phyloP scores from a whole-genome alignment of 2,329 filamentous ascomycete genomes.

The Curvularia eragrostidis region DNA sequence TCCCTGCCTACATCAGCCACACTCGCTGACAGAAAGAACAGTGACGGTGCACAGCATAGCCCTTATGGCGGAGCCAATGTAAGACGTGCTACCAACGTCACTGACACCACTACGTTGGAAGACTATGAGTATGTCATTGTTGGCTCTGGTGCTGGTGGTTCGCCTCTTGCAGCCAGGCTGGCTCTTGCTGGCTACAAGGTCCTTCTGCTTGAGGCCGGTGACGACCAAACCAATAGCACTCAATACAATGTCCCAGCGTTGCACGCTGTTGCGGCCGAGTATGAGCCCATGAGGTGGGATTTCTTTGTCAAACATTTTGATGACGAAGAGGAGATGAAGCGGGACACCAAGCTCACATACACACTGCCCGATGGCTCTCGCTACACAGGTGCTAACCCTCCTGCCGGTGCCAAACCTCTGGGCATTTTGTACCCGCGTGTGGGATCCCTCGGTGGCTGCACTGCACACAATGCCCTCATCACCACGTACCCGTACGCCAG shows the following conservation, averaged over 20 bases:
- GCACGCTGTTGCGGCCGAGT: constrained; percentile 61
- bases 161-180: constrained; percentile 63
- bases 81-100: constrained; percentile 25
- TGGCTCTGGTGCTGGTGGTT: constrained; percentile 66
- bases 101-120: constrained; percentile 20
- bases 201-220: constrained; percentile 65
- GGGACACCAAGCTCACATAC: constrained; percentile 64
- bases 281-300: constrained; percentile 64
- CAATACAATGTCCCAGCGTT: constrained; percentile 61
- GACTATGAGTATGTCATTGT: constrained; percentile 67
- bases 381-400: constrained; percentile 62
- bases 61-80: constrained; percentile 24
- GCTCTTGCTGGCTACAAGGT: constrained; percentile 63
- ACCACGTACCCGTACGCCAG: constrained; percentile 62
- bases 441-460: constrained; percentile 63
- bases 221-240: constrained; percentile 59
- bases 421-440: constrained; percentile 65
- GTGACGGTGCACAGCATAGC: constrained; percentile 32
- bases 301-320: constrained; percentile 67
- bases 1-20: neutral
- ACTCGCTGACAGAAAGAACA: constrained; percentile 12
- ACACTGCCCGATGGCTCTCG: constrained; percentile 26
- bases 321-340: constrained; percentile 57
- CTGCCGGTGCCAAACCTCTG: constrained; percentile 57
- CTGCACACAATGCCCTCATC: constrained; percentile 66